Evolutionary conservation across 2,329 filamentous ascomycete genomes (phyloP).

Genomic region (Sclerotinia borealis): DNA sequence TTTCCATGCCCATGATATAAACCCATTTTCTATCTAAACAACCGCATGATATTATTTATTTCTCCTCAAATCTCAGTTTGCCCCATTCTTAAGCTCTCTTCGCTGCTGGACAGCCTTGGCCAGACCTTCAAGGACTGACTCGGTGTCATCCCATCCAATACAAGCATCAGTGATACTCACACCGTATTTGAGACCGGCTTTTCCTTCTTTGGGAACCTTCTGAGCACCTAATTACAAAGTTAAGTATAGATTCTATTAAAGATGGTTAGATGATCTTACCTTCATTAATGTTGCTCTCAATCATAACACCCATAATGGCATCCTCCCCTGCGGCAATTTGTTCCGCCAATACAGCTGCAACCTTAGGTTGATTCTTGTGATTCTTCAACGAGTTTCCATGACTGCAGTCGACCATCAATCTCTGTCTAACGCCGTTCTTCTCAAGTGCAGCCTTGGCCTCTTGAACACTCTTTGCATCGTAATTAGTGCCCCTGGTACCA

Average conservation of each 20-base stretch:
- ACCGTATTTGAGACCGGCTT: conserved; percentile 79
- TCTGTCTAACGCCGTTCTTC: conserved; percentile 65
- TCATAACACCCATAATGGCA: conserved; percentile 95
- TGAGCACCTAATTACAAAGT: conserved; percentile 58
- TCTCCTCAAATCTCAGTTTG: conserved; percentile 12
- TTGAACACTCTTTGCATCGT: conserved; percentile 75
- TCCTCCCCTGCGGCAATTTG: conserved; percentile 79
- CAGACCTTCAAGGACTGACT: conserved; percentile 67
- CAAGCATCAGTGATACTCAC: conserved; percentile 97
- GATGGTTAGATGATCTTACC: conserved; percentile 41
- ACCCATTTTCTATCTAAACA: not conserved
- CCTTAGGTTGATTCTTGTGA: conserved; percentile 95
- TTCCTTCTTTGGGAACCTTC: conserved; percentile 85
- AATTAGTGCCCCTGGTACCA: conserved; percentile 91
- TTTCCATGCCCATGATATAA: not conserved
- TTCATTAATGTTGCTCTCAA: conserved; percentile 95
- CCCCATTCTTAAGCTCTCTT: conserved; percentile 40
- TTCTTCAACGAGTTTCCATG: conserved; percentile 96
- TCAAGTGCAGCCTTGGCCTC: conserved; percentile 74
- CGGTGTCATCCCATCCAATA: conserved; percentile 89
- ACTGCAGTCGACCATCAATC: conserved; percentile 96
- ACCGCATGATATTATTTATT: too few relatives aligned
- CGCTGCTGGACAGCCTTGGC: conserved; percentile 75
- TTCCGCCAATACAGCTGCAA: conserved; percentile 72
- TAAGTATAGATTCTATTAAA: conserved; percentile 7